A percentile compares a stretch with the other conserved stretches of the same genome.
phyloP scores from a whole-genome alignment of 73 alveolate species.

The Urostyla sp. region DNA sequence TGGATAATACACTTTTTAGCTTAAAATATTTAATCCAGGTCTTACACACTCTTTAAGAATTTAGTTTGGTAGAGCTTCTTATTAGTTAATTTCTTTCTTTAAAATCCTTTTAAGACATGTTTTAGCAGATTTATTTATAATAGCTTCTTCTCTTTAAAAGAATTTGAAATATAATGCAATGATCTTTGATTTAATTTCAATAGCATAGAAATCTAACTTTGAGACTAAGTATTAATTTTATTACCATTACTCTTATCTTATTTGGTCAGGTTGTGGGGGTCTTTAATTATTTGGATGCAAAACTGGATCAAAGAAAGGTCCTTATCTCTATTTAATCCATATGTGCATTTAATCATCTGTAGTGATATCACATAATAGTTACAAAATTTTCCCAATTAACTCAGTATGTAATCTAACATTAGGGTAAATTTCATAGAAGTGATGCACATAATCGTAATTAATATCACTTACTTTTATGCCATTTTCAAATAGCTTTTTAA shows the following conservation, averaged over 20 bases:
- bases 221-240: neutral
- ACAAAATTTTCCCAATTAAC: slow-evolving; percentile 32
- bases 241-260: neutral
- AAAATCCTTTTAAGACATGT: slow-evolving; percentile 38
- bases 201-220: slow-evolving; percentile 39
- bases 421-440: slow-evolving; percentile 57
- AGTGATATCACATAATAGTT: slow-evolving; percentile 8
- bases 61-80: slow-evolving; percentile 63
- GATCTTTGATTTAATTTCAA: slow-evolving; percentile 42
- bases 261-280: neutral
- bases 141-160: slow-evolving; percentile 58
- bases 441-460: slow-evolving; percentile 46
- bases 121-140: slow-evolving; percentile 41
- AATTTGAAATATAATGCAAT: slow-evolving; percentile 62
- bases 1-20: slow-evolving; percentile 22
- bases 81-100: slow-evolving; percentile 22
- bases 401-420: slow-evolving; percentile 60
- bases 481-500: neutral
- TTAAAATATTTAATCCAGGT: slow-evolving; percentile 52
- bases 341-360: slow-evolving; percentile 26
- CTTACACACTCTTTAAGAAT: slow-evolving; percentile 69
- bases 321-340: slow-evolving; percentile 25
- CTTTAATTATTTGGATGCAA: neutral
- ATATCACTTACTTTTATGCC: slow-evolving; percentile 45
- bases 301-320: neutral